Conservation (phyloP, 805 yeast genomes). For the Starmerella kuoi region DNA sequence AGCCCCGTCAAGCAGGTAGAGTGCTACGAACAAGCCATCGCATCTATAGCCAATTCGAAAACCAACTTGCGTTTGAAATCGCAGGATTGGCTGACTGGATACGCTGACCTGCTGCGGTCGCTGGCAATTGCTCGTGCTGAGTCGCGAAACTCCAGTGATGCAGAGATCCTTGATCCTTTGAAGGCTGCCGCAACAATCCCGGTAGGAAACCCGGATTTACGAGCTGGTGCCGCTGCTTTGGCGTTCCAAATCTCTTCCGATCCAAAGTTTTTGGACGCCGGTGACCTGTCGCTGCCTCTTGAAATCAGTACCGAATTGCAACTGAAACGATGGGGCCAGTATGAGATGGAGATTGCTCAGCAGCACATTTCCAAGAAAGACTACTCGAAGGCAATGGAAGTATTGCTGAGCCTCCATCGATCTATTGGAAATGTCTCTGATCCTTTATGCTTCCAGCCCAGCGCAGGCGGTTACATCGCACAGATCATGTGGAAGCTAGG, state of each 20-base stretch:
- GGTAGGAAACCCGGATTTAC: slow-evolving; percentile 22
- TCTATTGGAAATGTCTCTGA: slow-evolving; percentile 16
- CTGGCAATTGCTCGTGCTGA: slow-evolving; percentile 24
- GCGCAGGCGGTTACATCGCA: slow-evolving; percentile 21
- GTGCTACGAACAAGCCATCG: slow-evolving; percentile 21
- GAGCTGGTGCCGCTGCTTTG: slow-evolving; percentile 21
- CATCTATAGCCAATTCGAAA: slow-evolving; percentile 15
- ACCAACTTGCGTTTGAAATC: slow-evolving; percentile 22
- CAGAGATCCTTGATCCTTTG: slow-evolving; percentile 24
- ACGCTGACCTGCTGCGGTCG: slow-evolving; percentile 26
- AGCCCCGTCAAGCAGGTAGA: slow-evolving; percentile 10
- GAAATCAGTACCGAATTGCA: slow-evolving; percentile 6
- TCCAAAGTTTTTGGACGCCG: neutral
- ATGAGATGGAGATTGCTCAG: slow-evolving; percentile 22
- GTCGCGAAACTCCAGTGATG: slow-evolving; percentile 5
- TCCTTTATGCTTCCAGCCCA: slow-evolving; percentile 16
- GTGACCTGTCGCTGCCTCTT: slow-evolving; percentile 2
- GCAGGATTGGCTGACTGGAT: slow-evolving; percentile 27
- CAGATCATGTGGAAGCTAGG: slow-evolving; percentile 24
- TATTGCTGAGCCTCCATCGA: slow-evolving; percentile 21
- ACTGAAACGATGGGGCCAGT: slow-evolving; percentile 9
- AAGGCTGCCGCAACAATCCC: slow-evolving; percentile 23
- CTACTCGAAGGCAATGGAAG: slow-evolving; percentile 20
- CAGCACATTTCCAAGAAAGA: slow-evolving; percentile 11
- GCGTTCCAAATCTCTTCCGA: slow-evolving; percentile 15